A percentile compares a stretch with the other conserved stretches of the same genome.
These are phyloP conservation scores for Sclerotinia minor DNA, from an alignment of 2,329 filamentous ascomycete genomes.

Conservation along the genomic window DNA sequence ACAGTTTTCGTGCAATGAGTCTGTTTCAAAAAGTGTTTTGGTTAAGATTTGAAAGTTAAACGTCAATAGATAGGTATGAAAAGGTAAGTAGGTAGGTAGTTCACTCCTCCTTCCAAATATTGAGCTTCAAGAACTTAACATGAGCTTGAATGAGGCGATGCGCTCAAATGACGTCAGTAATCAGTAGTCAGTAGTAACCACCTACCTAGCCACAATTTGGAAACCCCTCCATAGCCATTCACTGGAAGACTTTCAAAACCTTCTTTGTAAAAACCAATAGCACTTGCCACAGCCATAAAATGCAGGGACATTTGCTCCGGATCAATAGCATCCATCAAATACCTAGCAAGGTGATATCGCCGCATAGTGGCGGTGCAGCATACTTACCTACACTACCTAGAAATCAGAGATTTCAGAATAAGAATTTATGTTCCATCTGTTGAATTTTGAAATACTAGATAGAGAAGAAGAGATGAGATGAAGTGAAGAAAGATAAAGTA, in stretches of 20 bases:
- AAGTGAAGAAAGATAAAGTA: no score
- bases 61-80: not conserved
- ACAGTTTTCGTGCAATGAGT: not conserved
- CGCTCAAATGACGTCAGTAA: constrained; percentile 1
- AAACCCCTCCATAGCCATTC: not conserved
- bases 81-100: not conserved
- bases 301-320: no score
- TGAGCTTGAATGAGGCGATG: constrained; percentile 1
- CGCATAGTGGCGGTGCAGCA: no score
- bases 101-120: not conserved
- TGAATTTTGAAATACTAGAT: no score
- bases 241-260: not conserved
- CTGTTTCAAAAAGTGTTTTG: not conserved
- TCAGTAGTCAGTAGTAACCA: no score
- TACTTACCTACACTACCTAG: no score
- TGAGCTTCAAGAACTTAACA: not conserved
- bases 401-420: no score
- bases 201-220: not conserved
- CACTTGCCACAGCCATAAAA: not conserved
- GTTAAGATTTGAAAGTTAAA: not conserved
- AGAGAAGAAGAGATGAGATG: no score
- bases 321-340: no score
- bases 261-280: not conserved
- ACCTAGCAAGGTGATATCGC: no score
- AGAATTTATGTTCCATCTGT: no score